Conservation (phyloP, 169 alveolate species). For the Besnoitia besnoiti region DNA sequence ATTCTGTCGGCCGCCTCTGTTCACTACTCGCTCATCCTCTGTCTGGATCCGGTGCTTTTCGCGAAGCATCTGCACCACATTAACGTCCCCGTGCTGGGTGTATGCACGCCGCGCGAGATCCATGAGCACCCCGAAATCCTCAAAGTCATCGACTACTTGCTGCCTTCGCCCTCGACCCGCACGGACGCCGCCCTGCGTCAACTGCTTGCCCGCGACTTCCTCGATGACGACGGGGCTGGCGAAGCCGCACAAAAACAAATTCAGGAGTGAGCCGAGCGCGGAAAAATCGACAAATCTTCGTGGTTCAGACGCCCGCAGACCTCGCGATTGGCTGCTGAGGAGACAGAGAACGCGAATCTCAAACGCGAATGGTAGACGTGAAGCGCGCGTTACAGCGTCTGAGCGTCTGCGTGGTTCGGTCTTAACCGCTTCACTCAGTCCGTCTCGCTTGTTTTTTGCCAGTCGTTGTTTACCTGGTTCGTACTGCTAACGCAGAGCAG, state of each 20-base stretch:
- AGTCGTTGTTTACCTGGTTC: too few relatives aligned
- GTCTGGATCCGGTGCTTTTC: slow-evolving; percentile 48
- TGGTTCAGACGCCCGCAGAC: too few relatives aligned
- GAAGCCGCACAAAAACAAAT: slow-evolving; percentile 4
- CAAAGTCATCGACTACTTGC: slow-evolving; percentile 61
- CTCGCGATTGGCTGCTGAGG: too few relatives aligned
- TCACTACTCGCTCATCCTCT: slow-evolving; percentile 36
- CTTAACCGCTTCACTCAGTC: too few relatives aligned
- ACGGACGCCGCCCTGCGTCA: slow-evolving; percentile 61
- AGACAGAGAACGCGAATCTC: too few relatives aligned
- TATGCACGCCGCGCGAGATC: slow-evolving; percentile 61
- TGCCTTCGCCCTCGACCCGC: slow-evolving; percentile 48
- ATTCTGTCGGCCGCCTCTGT: slow-evolving; percentile 52
- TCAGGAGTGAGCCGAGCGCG: neutral
- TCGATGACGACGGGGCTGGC: neutral
- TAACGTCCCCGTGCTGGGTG: slow-evolving; percentile 65
- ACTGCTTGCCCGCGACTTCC: slow-evolving; percentile 43
- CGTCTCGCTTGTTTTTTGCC: too few relatives aligned
- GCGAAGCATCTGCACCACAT: slow-evolving; percentile 39
- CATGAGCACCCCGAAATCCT: slow-evolving; percentile 69
- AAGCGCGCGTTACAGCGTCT: too few relatives aligned
- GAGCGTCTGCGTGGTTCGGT: too few relatives aligned
- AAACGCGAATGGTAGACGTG: too few relatives aligned
- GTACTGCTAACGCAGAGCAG: too few relatives aligned
- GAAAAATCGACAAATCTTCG: too few relatives aligned